Percentiles rank a stretch among this genome's conserved stretches.
Evolutionary conservation across 805 yeast species (phyloP).

Genomic region (Starmerella potacharoeniae): DNA sequence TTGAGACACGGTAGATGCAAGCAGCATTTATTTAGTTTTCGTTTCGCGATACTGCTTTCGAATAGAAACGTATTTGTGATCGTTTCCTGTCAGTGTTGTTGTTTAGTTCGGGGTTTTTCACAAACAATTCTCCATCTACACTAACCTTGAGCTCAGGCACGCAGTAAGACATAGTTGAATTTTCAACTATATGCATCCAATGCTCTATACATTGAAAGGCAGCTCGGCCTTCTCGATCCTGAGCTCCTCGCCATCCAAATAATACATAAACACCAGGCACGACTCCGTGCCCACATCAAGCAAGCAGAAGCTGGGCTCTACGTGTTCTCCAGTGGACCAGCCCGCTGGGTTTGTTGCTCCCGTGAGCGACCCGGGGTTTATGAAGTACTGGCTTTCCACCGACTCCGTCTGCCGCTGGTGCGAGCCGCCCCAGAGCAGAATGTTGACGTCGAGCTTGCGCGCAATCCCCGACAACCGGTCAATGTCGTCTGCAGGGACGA

Average conservation of each 20-base stretch:
- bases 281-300: conserved; percentile 71
- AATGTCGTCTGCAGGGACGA: conserved; percentile 81
- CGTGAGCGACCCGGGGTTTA: conserved; percentile 96
- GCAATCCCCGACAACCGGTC: conserved; percentile 72
- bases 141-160: too few species aligned
- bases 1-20: too few species aligned
- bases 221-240: conserved; percentile 77
- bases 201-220: not conserved
- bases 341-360: conserved; percentile 72
- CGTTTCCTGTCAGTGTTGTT: too few species aligned
- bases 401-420: conserved; percentile 89
- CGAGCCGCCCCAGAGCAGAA: conserved; percentile 85
- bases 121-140: too few species aligned
- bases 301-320: conserved; percentile 80
- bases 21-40: not conserved
- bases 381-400: conserved; percentile 79
- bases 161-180: too few species aligned
- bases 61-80: too few species aligned
- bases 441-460: conserved; percentile 82
- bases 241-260: conserved; percentile 67
- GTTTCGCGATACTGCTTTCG: not conserved
- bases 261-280: conserved; percentile 77
- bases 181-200: too few species aligned
- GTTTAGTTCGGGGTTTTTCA: too few species aligned
- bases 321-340: conserved; percentile 33